Evolutionary conservation across 2,329 filamentous ascomycete species (phyloP).

Genomic region (Pseudopyrenochaeta lycopersici): DNA sequence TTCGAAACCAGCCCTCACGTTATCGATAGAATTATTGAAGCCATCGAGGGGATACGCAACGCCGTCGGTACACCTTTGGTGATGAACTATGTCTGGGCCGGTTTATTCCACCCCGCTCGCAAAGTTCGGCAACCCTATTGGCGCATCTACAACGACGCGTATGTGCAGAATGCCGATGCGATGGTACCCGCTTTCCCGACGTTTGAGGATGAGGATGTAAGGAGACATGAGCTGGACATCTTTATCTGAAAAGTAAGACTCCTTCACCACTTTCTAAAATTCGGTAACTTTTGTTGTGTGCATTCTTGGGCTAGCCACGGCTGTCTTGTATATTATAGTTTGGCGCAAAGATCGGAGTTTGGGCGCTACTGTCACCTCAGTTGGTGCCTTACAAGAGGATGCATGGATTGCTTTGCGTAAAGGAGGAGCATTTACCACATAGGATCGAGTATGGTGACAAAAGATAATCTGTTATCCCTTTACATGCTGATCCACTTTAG

Average conservation of each 20-base stretch:
- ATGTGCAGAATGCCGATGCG: conserved; percentile 89
- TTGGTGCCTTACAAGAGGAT: conserved; percentile 4
- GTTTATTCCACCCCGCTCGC: conserved; percentile 93
- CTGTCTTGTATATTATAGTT: conserved; percentile 21
- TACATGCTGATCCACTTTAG: conserved; percentile 32
- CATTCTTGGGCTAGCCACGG: conserved; percentile 4
- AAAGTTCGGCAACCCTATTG: conserved; percentile 96
- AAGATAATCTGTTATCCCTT: conserved; percentile 29
- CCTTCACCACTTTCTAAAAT: neutral
- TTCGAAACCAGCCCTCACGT: conserved; percentile 99
- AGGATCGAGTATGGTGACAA: conserved; percentile 29
- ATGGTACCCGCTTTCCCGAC: conserved; percentile 97
- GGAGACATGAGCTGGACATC: conserved; percentile 83
- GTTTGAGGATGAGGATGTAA: conserved; percentile 80
- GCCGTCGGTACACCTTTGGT: conserved; percentile 91
- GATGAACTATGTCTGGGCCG: conserved; percentile 98
- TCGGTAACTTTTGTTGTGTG: conserved; percentile 2
- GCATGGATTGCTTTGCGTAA: conserved; percentile 4
- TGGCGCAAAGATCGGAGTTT: conserved; percentile 14
- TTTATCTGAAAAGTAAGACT: conserved; percentile 68
- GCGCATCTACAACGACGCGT: conserved; percentile 96
- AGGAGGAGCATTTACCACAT: conserved; percentile 5
- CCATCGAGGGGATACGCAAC: conserved; percentile 94
- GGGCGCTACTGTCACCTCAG: conserved; percentile 4
- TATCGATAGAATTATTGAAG: conserved; percentile 96